Evolutionary conservation across 2,329 filamentous ascomycete genomes (phyloP), one percentile per base, ranked within the genome.

Genomic region (Penicillium griseofulvum): DNA sequence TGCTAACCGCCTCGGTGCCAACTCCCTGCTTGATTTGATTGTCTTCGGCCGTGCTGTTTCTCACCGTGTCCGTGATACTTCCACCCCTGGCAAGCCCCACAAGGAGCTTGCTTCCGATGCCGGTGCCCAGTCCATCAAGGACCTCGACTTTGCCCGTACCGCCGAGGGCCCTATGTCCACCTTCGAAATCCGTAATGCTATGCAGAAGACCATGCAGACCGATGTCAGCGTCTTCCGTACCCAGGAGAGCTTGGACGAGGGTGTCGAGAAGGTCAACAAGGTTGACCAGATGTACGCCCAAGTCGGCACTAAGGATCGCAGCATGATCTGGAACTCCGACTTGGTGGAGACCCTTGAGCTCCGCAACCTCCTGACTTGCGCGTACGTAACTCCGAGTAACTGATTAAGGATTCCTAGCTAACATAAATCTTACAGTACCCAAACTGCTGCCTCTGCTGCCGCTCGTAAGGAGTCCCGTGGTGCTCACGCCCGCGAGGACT

Each of bases 241-340:
- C 41, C 91, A 97, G 67, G 89, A 96, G 77, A 91, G 87, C 65
- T 84, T 97, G 75, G 91, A 97, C 66, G 90, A 97, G 78, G 93
- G 93, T 84, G 92, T 96, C 59, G 81, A 82, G 77, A 92, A 87
- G 81, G 94, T 97, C 75, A 86, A 79, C 63, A 86, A 91, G 65
- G 90, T 97, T 66, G 93, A 97, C 74, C 77, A 83, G 67, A 83
- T 81, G 69, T 97, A 89, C 79, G 78, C 82, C 67, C 82, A 97
- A 71, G 88, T 97, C 66, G 90, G 91, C 71, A 97, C 90, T 80
- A 96, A 96, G 85, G 93, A 97, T 78, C 89, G 94, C 77, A 95
- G 90, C 83, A 97, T 97, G 93, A 97, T 97, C 81, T 97, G 93
- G 93, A 97, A 97, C 86, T 91, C 90, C 24, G 93, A 97, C 72